Evolutionary conservation across 345 rosid genomes (phyloP), one percentile per base, ranked within the genome.

Genomic region (Leavenworthia alabamica): DNA sequence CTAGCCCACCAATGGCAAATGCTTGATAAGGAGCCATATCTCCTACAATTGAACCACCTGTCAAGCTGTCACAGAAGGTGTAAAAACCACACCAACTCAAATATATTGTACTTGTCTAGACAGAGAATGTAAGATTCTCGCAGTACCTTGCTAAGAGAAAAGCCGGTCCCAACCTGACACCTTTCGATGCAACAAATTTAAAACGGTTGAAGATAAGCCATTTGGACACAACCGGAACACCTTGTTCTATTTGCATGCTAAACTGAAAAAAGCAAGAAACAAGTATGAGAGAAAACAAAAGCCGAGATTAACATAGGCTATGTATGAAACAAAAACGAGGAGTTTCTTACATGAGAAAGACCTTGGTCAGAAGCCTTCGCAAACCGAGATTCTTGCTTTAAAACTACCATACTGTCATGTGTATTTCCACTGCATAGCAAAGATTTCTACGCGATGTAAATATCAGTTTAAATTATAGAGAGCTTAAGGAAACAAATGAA

Each of bases 11-110:
- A 49, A 92, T 77, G 66, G 97, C 79, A 82, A 92, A 92, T 60
- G 98, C 95, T 77, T 89, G 98, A 76, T 89, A 86, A 70, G 98
- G 97, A 75, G 98, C 93, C 93, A 92, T 92, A 76, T 89, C 96
- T 72, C 98, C 98, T 36, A 92, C 98, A 68, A 89, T 92, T 33
- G 97, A 89, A 63, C 98, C 97, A 67, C 93, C 95, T 75, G 93
- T 85, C 78, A 92, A 68, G 79, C 97, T 92, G 82, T 55, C 53
- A 62, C 62, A 74, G 31, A 40, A 73, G 58, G 66, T 44, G 58
- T 75, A 46, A 78, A 85, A 56, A 22, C 43, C 26, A 68, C 27
- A 5, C 33, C 64, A 62, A 48, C 31, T 14, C 8, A 4, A 28
- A 57, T 47, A 22, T 44, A 33, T 15, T 55, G 47, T 24, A 43